These are phyloP conservation scores for Pterocarpus macrocarpus DNA, from an alignment of 306 rosid genomes.

Conservation along the genomic window DNA sequence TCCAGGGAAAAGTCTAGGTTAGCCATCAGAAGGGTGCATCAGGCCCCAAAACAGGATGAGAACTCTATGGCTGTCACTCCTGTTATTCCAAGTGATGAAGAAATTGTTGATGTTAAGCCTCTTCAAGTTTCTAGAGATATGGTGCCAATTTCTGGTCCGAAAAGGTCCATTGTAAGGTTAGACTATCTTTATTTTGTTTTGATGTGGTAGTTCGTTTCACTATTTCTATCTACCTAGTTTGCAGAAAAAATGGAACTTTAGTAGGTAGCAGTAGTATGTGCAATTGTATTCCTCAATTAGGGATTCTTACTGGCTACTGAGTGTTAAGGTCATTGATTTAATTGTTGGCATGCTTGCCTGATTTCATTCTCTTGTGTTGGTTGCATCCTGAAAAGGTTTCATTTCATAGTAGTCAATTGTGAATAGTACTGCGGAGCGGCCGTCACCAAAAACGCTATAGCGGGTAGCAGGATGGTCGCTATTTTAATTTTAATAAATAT, in stretches of 20 bases:
- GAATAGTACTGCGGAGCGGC: too few relatives aligned
- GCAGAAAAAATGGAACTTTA: constrained; percentile 24
- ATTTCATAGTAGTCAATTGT: too few relatives aligned
- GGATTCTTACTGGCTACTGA: constrained; percentile 12
- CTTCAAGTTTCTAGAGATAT: constrained; percentile 66
- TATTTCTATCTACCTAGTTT: constrained; percentile 33
- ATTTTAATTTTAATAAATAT: too few relatives aligned
- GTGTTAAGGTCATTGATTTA: constrained; percentile 1
- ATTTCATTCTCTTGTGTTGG: constrained; percentile 22
- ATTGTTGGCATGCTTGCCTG: constrained; percentile 13
- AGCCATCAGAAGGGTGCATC: constrained; percentile 70
- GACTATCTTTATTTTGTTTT: constrained; percentile 37
- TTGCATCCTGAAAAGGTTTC: constrained; percentile 17
- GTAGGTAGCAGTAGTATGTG: neutral
- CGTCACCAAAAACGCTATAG: too few relatives aligned
- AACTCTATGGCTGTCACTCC: constrained; percentile 48
- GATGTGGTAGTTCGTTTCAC: constrained; percentile 29
- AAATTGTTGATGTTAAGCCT: constrained; percentile 66
- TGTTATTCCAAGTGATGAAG: constrained; percentile 83
- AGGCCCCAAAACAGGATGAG: constrained; percentile 73
- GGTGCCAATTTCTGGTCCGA: constrained; percentile 64
- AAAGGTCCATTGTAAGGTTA: constrained; percentile 81
- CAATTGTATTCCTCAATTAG: constrained; percentile 17
- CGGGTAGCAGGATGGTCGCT: too few relatives aligned
- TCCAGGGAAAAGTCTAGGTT: constrained; percentile 84